Evolutionary conservation across 768 basidiomycete genomes (phyloP), one percentile per base, ranked within the genome.

Genomic region (Leccinum broughii): DNA sequence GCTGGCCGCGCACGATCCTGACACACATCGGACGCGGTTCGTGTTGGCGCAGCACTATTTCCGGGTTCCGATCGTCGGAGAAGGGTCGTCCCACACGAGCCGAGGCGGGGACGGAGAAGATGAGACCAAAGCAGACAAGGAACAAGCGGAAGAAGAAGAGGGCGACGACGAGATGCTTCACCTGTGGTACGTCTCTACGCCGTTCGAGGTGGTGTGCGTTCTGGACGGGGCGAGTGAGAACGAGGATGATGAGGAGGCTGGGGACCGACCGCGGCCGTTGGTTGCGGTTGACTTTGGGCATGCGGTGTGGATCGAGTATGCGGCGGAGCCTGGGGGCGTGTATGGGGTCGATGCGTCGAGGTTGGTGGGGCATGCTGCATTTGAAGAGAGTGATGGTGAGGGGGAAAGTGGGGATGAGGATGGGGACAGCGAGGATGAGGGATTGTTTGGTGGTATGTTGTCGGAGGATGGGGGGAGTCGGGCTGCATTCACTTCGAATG

Each of bases 261-360:
- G 64, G 28, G 85, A 84, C 32, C 78, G 85, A 4, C 85, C 85
- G 20, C 78, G 88, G 3, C 88, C 88, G 24, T 78, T 90, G 14
- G 84, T 90, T n/a, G 89, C 89, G 0, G 88, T 94, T 7, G 86
- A 95, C 69, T 95, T 95, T 75, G 90, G 91, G 46, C 92, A 93
- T 66, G 89, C 93, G 17, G 88, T 92, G 37, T 90, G 92, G 84
- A 84, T 95, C 51, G 88, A 90, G 67, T 84, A 85, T 66, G 62
- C 68, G 64, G 63, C 77, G 73, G 64, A 75, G 59, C 54, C 71
- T 0, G 71, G 71, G 11, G 68, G 72, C 1, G 65, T 70, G 14
- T 70, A 64, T 53, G 70, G 68, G 11, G 72, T 68, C 22, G 72
- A 73, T 41, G 66, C 68, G 6, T 73, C 72, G 20, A 66, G 71